These are phyloP conservation scores for Colletotrichum noveboracense DNA, from an alignment of 2,329 filamentous ascomycete genomes.

Conservation along the genomic window DNA sequence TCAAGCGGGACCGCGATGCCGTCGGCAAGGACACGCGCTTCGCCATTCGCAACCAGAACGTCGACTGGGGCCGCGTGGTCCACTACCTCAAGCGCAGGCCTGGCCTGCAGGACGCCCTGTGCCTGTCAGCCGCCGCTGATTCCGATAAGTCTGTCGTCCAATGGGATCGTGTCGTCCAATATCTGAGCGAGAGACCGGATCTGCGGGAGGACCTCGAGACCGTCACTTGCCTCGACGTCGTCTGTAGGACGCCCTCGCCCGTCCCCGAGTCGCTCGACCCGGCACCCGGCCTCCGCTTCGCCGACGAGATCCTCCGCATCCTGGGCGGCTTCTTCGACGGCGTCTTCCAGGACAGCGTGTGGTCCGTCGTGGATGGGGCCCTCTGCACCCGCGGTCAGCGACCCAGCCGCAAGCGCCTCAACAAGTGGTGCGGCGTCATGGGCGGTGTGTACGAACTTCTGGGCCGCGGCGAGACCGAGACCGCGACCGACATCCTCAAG, in stretches of 20 bases:
- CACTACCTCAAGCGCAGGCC: neutral
- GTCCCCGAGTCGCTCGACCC: neutral
- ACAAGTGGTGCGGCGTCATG: rapidly evolving
- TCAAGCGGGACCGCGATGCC: neutral
- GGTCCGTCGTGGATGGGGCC: neutral
- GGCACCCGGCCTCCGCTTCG: neutral
- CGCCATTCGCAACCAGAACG: neutral
- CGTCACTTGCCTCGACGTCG: neutral
- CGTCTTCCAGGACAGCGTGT: neutral
- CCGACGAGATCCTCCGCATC: neutral
- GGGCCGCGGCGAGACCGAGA: rapidly evolving
- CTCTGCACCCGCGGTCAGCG: neutral
- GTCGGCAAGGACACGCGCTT: neutral
- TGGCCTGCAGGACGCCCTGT: neutral
- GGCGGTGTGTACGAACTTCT: neutral
- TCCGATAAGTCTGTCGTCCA: neutral
- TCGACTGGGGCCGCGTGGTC: neutral
- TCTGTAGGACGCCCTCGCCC: neutral
- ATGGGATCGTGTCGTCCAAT: neutral
- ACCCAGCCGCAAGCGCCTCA: neutral
- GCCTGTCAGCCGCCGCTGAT: neutral
- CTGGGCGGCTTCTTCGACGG: neutral
- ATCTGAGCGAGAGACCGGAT: neutral
- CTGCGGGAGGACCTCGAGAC: neutral
- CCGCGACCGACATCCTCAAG: neutral